A percentile compares a stretch with the other conserved stretches of the same genome.
Conservation (phyloP, 129 eudicot species). For the Saposhnikovia divaricata region DNA sequence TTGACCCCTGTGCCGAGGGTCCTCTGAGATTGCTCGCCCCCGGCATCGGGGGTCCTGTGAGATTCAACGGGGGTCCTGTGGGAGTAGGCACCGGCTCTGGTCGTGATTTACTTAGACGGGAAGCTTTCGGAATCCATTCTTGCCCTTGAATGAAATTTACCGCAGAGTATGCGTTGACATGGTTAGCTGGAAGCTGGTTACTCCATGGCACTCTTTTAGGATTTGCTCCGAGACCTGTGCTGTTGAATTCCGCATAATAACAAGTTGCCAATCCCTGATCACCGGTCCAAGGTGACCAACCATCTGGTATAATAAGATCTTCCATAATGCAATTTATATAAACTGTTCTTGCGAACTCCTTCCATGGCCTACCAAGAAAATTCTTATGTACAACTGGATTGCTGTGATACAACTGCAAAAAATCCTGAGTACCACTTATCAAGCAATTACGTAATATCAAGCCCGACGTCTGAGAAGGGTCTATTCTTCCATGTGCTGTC, state of each 20-base stretch:
- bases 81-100: too few species aligned
- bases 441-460: constrained; percentile 49
- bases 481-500: constrained; percentile 74
- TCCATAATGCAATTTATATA: constrained; percentile 41
- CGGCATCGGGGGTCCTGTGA: too few species aligned
- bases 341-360: constrained; percentile 63
- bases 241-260: constrained; percentile 57
- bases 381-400: constrained; percentile 49
- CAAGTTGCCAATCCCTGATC: constrained; percentile 54
- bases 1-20: too few species aligned
- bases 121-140: constrained; percentile 45
- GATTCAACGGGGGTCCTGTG: too few species aligned
- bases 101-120: too few species aligned
- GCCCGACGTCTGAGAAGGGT: constrained; percentile 60
- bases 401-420: constrained; percentile 36
- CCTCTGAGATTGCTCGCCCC: too few species aligned
- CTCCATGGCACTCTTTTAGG: constrained; percentile 61
- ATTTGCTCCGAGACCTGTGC: constrained; percentile 42
- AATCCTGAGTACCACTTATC: constrained; percentile 51
- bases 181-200: constrained; percentile 48
- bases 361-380: constrained; percentile 81
- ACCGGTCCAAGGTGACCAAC: constrained; percentile 78
- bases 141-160: constrained; percentile 67
- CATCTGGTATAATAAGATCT: constrained; percentile 37
- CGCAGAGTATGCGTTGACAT: constrained; percentile 33